Evolutionary conservation across 257 asterid species (phyloP).

Genomic region (Ehretia macrophylla): DNA sequence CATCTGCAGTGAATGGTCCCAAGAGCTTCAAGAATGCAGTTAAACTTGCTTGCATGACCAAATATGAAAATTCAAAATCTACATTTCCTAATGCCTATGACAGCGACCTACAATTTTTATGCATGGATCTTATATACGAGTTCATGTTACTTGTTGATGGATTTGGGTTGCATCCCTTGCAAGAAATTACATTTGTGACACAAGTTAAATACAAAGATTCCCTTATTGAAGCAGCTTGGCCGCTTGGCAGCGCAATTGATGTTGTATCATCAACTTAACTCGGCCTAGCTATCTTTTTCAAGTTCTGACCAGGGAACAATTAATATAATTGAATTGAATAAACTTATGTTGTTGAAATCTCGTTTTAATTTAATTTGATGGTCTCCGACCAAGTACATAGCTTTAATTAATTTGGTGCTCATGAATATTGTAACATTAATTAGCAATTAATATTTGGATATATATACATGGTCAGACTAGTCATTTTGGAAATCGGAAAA

Average conservation of each 20-base stretch:
- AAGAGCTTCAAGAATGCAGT: slow-evolving; percentile 20
- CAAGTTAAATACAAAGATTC: slow-evolving; percentile 53
- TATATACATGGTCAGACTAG: too few species aligned
- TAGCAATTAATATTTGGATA: too few species aligned
- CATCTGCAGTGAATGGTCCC: slow-evolving; percentile 9
- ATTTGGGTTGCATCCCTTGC: slow-evolving; percentile 50
- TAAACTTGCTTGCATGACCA: slow-evolving; percentile 16
- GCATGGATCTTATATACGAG: slow-evolving; percentile 34
- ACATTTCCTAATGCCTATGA: slow-evolving; percentile 11
- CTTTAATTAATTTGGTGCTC: too few species aligned
- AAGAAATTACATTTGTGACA: slow-evolving; percentile 55
- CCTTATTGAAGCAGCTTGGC: slow-evolving; percentile 96
- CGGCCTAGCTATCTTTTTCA: too few species aligned
- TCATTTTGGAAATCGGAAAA: too few species aligned
- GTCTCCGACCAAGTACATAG: too few species aligned
- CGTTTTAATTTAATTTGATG: too few species aligned
- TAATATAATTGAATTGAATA: too few species aligned
- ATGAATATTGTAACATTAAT: too few species aligned
- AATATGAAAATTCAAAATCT: slow-evolving; percentile 5
- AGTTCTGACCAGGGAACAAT: too few species aligned
- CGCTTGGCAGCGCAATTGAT: slow-evolving; percentile 80
- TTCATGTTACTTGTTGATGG: slow-evolving; percentile 33
- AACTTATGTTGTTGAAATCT: too few species aligned
- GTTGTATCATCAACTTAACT: slow-evolving; percentile 53
- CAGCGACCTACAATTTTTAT: slow-evolving; percentile 15